Percentiles rank a stretch among this genome's conserved stretches.
Evolutionary conservation across 139 green algal genomes (phyloP).

Genomic region (Micractinium sp.): DNA sequence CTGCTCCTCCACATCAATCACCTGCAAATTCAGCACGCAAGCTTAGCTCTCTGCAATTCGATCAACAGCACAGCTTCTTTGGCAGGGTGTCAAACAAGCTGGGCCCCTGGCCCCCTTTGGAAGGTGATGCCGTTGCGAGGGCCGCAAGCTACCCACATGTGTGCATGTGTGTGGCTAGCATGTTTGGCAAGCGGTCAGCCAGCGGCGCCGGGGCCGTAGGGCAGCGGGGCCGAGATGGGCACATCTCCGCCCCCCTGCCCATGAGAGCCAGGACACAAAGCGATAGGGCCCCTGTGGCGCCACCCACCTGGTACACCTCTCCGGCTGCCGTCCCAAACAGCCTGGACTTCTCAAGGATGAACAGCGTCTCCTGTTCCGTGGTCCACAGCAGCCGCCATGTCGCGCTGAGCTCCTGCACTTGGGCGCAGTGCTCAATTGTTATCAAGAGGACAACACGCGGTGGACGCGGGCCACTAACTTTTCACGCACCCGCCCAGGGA

Average conservation of each 20-base stretch:
- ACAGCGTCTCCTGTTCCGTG: conserved; percentile 79
- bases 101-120: no score
- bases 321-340: conserved; percentile 57
- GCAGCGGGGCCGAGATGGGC: neutral
- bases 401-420: conserved; percentile 43
- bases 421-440: no score
- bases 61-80: conserved; percentile 20
- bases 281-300: conserved; percentile 41
- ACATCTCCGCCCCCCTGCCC: neutral
- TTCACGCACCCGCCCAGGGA: no score
- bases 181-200: neutral
- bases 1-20: conserved; percentile 74
- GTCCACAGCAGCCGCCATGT: conserved; percentile 89
- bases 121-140: no score
- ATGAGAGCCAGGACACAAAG: neutral
- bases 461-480: no score
- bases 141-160: no score
- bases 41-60: conserved; percentile 35
- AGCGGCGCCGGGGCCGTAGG: no score
- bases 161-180: conserved; percentile 86
- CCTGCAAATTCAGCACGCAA: conserved; percentile 50
- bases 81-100: no score
- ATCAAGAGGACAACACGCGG: no score
- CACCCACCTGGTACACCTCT: conserved; percentile 73
- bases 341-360: conserved; percentile 83